Evolutionary conservation across 208 protist genomes (phyloP), one percentile per base, ranked within the genome.

Genomic region (Trypanosoma cruzi): DNA sequence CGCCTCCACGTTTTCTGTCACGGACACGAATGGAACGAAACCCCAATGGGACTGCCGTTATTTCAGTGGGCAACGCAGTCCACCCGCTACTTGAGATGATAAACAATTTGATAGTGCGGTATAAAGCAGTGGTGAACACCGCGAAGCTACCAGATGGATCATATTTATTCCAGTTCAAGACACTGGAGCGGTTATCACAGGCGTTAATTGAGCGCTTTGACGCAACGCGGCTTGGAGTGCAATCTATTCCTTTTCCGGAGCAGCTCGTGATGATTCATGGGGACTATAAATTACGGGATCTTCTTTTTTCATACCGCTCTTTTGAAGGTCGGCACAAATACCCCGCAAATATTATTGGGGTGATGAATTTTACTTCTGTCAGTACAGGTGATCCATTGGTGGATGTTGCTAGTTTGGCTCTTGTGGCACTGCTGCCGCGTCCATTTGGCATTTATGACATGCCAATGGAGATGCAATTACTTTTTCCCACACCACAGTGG

Each of bases 281-380:
- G 54, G 76, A 70, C 65, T 93, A 84, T 56, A 75, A 86, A 44
- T 68, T 93, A 29, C 60, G 64, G 61, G 79, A 78, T 42, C 54
- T 88, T 26, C 60, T 93, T 40, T 93, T 90, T 58, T 73, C 84
- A 14, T 77, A 90, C 65, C 87, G 87, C 50, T 93, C 87, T 13
- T 69, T 93, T 29, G 87, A 93, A 64, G 87, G 88, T 0, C 75
- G 84, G 7, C 60, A 80, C 28, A 90, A 93, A 80, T 90, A 93
- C 71, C 84, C 88, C 26, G 82, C 88, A 20, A 62, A 73, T 50
- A 49, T 88, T 6, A 48, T 93, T 24, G 71, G 68, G 29, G 74
- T 81, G 44, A 73, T 85, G 56, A 74, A 89, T 54, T 93, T 89
- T 53, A 73, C 55, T 37, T 81, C 85, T 37, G 74, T 82, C 16